These are phyloP conservation scores for Epichloe festucae DNA, from an alignment of 2,329 filamentous ascomycete genomes.

Conservation along the genomic window DNA sequence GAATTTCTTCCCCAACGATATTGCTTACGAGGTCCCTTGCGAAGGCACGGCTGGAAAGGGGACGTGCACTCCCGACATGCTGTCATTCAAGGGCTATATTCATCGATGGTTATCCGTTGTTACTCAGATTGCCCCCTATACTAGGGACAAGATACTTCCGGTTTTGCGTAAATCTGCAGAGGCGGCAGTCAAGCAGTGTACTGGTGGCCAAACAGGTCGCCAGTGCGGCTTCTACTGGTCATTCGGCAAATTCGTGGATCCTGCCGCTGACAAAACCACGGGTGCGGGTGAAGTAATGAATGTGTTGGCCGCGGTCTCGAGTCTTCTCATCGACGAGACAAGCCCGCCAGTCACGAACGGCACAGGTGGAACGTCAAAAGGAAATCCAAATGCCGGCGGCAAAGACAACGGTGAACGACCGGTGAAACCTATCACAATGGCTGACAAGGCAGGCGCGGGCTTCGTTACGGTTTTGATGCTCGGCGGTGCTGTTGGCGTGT, in stretches of 20 bases:
- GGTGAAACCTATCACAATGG: constrained; percentile 24
- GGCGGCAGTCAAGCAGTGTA: constrained; percentile 50
- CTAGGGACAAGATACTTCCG: constrained; percentile 39
- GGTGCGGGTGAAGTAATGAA: constrained; percentile 48
- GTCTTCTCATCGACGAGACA: constrained; percentile 30
- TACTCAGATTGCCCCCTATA: constrained; percentile 46
- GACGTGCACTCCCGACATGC: constrained; percentile 58
- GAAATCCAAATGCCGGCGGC: constrained; percentile 27
- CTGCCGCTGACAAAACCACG: constrained; percentile 37
- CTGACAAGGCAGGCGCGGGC: constrained; percentile 34
- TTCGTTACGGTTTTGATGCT: constrained; percentile 34
- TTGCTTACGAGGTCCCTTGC: constrained; percentile 56
- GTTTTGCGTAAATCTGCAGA: constrained; percentile 43
- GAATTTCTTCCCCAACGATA: constrained; percentile 42
- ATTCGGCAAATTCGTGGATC: constrained; percentile 28
- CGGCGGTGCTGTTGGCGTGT: constrained; percentile 27
- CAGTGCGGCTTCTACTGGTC: constrained; percentile 55
- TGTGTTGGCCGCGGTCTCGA: constrained; percentile 40
- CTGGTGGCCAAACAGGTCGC: constrained; percentile 42
- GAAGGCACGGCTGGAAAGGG: constrained; percentile 40
- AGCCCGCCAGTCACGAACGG: constrained; percentile 28
- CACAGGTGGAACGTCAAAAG: constrained; percentile 37
- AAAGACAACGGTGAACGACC: constrained; percentile 17
- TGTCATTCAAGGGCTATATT: constrained; percentile 59
- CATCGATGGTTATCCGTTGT: constrained; percentile 51